phyloP scores from a whole-genome alignment of 2,329 filamentous ascomycete species.

The Fonsecaea multimorphosa region DNA sequence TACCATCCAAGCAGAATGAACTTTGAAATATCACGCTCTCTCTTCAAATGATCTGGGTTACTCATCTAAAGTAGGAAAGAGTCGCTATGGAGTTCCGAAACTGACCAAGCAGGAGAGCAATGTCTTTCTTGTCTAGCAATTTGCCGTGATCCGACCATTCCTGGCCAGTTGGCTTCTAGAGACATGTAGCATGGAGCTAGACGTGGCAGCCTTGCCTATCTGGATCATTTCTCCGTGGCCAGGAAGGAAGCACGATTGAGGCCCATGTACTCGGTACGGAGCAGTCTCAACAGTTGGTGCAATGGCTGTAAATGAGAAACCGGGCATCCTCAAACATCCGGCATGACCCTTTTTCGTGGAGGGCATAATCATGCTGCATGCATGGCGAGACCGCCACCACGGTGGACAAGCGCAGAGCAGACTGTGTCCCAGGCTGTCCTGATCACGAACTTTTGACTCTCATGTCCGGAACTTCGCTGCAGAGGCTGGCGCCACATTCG shows the following conservation, averaged over 20 bases:
- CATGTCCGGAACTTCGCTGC: conserved; percentile 9
- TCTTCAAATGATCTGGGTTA: background rate
- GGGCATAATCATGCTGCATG: background rate
- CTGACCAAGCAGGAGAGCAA: background rate
- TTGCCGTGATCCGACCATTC: background rate
- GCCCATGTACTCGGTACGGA: background rate
- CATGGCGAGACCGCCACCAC: background rate
- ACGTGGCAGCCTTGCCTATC: background rate
- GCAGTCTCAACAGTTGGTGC: background rate
- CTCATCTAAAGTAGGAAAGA: background rate
- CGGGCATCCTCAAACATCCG: background rate
- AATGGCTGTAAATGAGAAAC: background rate
- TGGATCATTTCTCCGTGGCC: background rate
- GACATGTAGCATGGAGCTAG: background rate
- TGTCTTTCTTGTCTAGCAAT: background rate
- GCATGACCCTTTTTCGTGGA: background rate
- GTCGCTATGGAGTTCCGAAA: background rate
- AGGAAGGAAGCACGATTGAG: background rate
- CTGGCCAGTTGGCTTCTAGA: background rate
- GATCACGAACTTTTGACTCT: background rate
- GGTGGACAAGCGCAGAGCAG: background rate
- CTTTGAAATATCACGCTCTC: background rate
- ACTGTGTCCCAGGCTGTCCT: background rate
- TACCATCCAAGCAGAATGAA: background rate
- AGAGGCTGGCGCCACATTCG: background rate